Evolutionary conservation across 2,329 filamentous ascomycete species (phyloP), one percentile per base, ranked within the genome.

Genomic region (Paramyrothecium roridum): DNA sequence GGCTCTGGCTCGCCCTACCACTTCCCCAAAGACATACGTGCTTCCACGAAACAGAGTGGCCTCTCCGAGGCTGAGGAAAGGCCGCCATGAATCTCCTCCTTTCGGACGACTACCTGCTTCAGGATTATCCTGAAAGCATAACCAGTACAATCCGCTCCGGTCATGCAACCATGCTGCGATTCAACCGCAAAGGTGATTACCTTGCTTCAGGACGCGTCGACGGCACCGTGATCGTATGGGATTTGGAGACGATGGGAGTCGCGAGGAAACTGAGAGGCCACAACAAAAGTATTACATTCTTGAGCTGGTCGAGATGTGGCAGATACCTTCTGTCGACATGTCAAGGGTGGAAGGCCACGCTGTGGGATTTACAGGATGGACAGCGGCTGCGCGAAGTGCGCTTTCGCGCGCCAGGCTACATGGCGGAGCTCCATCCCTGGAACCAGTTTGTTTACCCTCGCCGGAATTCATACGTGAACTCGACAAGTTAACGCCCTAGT

Each of bases 201-300:
- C 86, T 99, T 60, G 95, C 95, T 48, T 96, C 93, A 30, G 95
- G 95, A 60, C 88, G 95, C 68, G 90, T 92, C 59, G 95, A 99
- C 75, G 95, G 95, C 62, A 95, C 91, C 6, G 89, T 99, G 45
- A 91, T 96, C 54, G 89, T 99, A 49, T 99, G 96, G 82, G 95
- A 99, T 69, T 85, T 98, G 51, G 96, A 99, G 74, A 99, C 96
- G 11, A 96, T 96, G 81, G 93, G 95, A 40, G 91, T 98, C 4
- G 95, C 95, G 56, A 88, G 92, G 68, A 99, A 98, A 75, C 79
- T 99, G 60, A 86, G 91, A 61, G 95, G 93, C 13, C 95, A 99
- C 74, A 96, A 90, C 52, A 88, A 91, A 68, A 93, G 95, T 69
- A 93, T 99, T 55, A 93, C 96, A 64, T 96, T 91, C 52, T 74